Evolutionary conservation across 768 basidiomycete genomes (phyloP).

Genomic region (Bullera alba): DNA sequence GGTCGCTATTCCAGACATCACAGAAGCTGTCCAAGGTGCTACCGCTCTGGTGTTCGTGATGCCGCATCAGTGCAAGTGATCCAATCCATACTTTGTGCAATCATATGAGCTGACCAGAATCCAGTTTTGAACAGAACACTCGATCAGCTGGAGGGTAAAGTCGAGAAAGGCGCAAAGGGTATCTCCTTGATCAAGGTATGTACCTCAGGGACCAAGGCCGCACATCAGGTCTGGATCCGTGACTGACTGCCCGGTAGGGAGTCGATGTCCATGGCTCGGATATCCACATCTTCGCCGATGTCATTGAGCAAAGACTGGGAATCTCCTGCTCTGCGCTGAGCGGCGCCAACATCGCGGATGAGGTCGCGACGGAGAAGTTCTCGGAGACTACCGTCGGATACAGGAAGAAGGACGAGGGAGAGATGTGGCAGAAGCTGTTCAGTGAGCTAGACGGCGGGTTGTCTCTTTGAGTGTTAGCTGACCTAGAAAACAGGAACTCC

Average conservation of each 20-base stretch:
- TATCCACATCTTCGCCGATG: slow-evolving; percentile 50
- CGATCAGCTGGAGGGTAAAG: slow-evolving; percentile 47
- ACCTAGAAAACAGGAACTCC: slow-evolving; percentile 20
- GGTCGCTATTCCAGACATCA: slow-evolving; percentile 48
- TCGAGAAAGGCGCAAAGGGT: slow-evolving; percentile 45
- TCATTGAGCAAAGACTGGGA: slow-evolving; percentile 47
- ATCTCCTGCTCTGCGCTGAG: slow-evolving; percentile 49
- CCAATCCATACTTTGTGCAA: not conserved
- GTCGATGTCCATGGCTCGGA: slow-evolving; percentile 48
- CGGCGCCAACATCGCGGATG: slow-evolving; percentile 52
- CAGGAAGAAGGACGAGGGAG: slow-evolving; percentile 46
- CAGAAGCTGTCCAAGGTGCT: slow-evolving; percentile 48
- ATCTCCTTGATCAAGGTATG: slow-evolving; percentile 50
- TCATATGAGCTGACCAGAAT: not conserved
- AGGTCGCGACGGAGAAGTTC: slow-evolving; percentile 49
- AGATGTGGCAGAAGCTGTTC: slow-evolving; percentile 49
- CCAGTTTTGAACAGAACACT: slow-evolving; percentile 48
- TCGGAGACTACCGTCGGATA: slow-evolving; percentile 52
- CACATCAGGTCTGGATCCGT: not conserved
- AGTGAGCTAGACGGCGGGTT: slow-evolving; percentile 29
- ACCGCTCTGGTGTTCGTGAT: slow-evolving; percentile 50
- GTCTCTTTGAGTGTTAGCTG: slow-evolving; percentile 1
- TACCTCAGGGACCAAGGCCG: too few relatives aligned
- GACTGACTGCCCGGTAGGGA: slow-evolving; percentile 38
- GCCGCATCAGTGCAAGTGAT: slow-evolving; percentile 49